Evolutionary conservation across 2,329 filamentous ascomycete species (phyloP), one percentile per base, ranked within the genome.

Genomic region (Xylaria sp.): DNA sequence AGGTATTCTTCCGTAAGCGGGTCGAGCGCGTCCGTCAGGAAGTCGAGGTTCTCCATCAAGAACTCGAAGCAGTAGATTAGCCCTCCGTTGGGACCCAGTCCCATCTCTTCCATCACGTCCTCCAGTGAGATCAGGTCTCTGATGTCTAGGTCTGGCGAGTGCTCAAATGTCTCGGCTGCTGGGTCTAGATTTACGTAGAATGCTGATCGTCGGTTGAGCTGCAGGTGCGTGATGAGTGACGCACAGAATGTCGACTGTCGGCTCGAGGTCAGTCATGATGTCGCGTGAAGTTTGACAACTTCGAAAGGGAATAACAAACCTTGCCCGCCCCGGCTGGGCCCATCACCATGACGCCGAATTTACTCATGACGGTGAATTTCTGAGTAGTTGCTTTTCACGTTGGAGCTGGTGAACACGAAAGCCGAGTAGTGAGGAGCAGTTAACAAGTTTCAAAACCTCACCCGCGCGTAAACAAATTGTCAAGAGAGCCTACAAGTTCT

Each of bases 181-280:
- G 96, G 96, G 80, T 99, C 96, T 77, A 99, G 93, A 83, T 99
- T 99, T 79, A 99, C 92, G 82, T 98, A 99, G 86, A 97, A 97
- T 81, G 92, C 93, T 59, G 94, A 97, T n/a, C 94, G 92, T 65
- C 93, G 92, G 81, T 93, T 94, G 78, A 94, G 92, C 75, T 93
- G 90, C 31, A 98, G 90, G 78, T 98, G 93, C 69, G 96, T 94
- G 79, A 98, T 97, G 75, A 99, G 88, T 74, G 93, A 89, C 67
- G 93, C 91, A 85, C 94, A 97, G 81, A 99, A 99, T 70, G 96
- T 99, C 33, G 94, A 97, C 88, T 93, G 73, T 46, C n/a, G 20
- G 11, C 28, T 13, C 3, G 33, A 4, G 20, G 59, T 51, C 33
- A 67, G 64, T 38, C n/a, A 33, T 6, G 17, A 3, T 44, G 23